These are phyloP conservation scores for Perilla frutescens DNA, from an alignment of 257 asterid species.

Conservation along the genomic window DNA sequence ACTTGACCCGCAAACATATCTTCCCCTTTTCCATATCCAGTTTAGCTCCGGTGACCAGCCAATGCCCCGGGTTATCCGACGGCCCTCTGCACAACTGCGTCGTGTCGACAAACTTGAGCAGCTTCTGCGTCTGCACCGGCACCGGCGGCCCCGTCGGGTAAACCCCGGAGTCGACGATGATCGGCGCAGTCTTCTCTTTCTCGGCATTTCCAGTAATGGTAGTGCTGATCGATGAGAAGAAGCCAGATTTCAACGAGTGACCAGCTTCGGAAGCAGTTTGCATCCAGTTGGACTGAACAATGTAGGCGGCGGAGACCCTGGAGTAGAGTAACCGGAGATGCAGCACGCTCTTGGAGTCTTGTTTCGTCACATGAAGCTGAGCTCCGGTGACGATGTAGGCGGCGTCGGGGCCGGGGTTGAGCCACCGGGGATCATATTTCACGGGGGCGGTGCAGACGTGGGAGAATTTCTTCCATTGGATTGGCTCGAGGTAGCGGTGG, in stretches of 20 bases:
- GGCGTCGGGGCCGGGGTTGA: constrained; percentile 28
- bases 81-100: constrained; percentile 77
- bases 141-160: constrained; percentile 82
- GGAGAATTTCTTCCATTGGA: constrained; percentile 79
- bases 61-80: constrained; percentile 85
- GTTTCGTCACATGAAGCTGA: constrained; percentile 63
- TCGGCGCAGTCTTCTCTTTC: constrained; percentile 48
- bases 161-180: constrained; percentile 75
- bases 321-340: constrained; percentile 71
- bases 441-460: constrained; percentile 81
- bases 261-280: constrained; percentile 45
- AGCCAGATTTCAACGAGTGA: constrained; percentile 50
- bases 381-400: constrained; percentile 88
- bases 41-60: constrained; percentile 91
- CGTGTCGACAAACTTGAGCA: constrained; percentile 72
- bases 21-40: constrained; percentile 78
- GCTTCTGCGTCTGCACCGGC: constrained; percentile 53
- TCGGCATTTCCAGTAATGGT: constrained; percentile 45
- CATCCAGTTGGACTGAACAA: constrained; percentile 77
- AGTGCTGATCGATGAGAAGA: constrained; percentile 68
- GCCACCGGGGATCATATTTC: constrained; percentile 59
- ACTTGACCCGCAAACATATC: constrained; percentile 75
- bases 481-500: constrained; percentile 62
- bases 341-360: constrained; percentile 48
- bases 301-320: constrained; percentile 44